These are phyloP conservation scores for Oryza officinalis DNA, from an alignment of 176 grass and related monocot genomes.

Conservation along the genomic window DNA sequence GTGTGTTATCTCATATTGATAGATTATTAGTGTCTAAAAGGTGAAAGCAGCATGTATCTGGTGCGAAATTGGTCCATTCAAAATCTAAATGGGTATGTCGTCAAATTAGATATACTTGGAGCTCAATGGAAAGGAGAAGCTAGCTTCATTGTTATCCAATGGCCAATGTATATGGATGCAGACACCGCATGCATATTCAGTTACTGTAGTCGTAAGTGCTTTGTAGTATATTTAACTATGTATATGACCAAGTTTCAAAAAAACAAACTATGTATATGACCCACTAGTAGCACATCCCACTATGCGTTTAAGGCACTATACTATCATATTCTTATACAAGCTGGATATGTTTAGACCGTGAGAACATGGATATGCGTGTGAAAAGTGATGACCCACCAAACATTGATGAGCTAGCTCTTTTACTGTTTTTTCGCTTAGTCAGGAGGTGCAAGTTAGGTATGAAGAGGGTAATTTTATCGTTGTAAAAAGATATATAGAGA, in stretches of 20 bases:
- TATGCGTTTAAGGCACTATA: neutral
- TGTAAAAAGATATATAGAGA: too few species aligned
- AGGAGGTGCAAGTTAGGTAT: neutral
- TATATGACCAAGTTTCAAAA: too few species aligned
- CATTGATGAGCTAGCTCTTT: conserved; percentile 1
- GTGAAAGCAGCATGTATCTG: neutral
- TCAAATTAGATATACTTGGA: neutral
- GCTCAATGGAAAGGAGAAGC: neutral
- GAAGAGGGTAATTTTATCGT: too few species aligned
- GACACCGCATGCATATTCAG: conserved; percentile 21
- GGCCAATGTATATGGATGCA: conserved; percentile 13
- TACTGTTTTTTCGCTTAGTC: conserved; percentile 16
- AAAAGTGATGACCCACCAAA: neutral
- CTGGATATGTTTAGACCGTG: neutral
- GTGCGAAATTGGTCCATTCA: neutral
- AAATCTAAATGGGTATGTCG: neutral
- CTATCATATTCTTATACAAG: neutral
- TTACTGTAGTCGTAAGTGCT: neutral
- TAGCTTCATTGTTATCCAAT: neutral
- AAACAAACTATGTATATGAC: neutral
- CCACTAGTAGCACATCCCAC: neutral
- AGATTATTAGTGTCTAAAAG: conserved; percentile 14
- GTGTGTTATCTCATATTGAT: neutral
- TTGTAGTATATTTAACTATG: neutral
- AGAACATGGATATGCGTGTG: neutral